These are phyloP conservation scores for Pseudogymnoascus sp. DNA, from an alignment of 2,329 filamentous ascomycete species.

Conservation along the genomic window DNA sequence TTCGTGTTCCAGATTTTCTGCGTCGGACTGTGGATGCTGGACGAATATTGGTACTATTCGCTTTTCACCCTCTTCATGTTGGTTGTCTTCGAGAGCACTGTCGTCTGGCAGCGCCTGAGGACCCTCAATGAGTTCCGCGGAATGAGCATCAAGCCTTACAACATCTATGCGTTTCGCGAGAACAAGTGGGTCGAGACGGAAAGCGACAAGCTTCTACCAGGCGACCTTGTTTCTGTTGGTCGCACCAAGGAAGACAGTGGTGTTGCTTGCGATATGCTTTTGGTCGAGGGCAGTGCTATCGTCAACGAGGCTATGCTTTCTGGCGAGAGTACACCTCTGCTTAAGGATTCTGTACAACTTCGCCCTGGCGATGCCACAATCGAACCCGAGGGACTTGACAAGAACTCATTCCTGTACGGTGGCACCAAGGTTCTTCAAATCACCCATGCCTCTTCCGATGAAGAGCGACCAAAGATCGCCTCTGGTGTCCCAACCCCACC, in stretches of 20 bases:
- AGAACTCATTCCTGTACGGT: constrained; percentile 93
- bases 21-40: constrained; percentile 94
- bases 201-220: constrained; percentile 87
- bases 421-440: constrained; percentile 97
- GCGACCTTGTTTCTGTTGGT: constrained; percentile 84
- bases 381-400: constrained; percentile 87
- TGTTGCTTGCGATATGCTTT: constrained; percentile 92
- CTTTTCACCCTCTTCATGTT: constrained; percentile 99
- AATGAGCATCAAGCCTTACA: constrained; percentile 99
- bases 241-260: constrained; percentile 95
- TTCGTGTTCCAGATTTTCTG: constrained; percentile 99
- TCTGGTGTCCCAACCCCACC: constrained; percentile 79
- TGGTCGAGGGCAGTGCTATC: constrained; percentile 91
- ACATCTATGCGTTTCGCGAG: constrained; percentile 81
- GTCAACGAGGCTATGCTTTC: constrained; percentile 99
- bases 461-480: constrained; percentile 61
- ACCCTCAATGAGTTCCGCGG: constrained; percentile 94
- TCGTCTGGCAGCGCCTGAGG: constrained; percentile 96
- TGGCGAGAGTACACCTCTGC: constrained; percentile 89
- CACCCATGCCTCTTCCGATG: constrained; percentile 74
- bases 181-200: constrained; percentile 82
- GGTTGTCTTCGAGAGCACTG: constrained; percentile 93
- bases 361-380: constrained; percentile 73
- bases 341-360: constrained; percentile 93
- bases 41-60: constrained; percentile 99